These are phyloP conservation scores for Phytophthora pisi DNA, from an alignment of 352 stramenopile genomes.

Conservation along the genomic window DNA sequence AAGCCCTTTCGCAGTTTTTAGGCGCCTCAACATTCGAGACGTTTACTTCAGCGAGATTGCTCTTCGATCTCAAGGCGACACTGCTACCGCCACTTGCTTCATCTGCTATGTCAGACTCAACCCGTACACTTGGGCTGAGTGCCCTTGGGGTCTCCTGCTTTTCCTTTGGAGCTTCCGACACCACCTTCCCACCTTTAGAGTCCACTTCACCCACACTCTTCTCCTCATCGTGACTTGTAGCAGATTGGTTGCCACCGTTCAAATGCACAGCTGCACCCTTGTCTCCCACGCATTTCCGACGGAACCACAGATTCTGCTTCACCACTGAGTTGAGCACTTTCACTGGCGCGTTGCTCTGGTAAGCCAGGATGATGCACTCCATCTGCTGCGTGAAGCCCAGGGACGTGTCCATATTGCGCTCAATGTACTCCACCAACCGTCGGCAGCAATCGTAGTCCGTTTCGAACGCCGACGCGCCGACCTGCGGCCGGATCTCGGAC, in stretches of 20 bases:
- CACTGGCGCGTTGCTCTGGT: conserved; percentile 50
- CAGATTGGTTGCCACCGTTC: not conserved
- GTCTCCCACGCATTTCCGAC: not conserved
- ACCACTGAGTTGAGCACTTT: conserved; percentile 51
- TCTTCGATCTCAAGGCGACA: not conserved
- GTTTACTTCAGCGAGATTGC: not conserved
- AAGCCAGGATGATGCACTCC: conserved; percentile 67
- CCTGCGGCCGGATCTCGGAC: not conserved
- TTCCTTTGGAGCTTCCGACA: not conserved
- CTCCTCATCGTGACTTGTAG: not conserved
- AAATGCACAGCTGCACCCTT: not conserved
- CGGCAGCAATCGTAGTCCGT: conserved; percentile 55
- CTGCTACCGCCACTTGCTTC: not conserved
- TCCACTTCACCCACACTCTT: not conserved
- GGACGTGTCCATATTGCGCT: conserved; percentile 57
- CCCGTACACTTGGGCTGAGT: not conserved
- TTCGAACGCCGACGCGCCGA: conserved; percentile 21
- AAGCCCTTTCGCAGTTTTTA: not conserved
- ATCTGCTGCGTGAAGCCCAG: conserved; percentile 60
- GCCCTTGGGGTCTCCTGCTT: not conserved
- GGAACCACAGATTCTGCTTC: conserved; percentile 50
- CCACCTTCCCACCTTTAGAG: not conserved
- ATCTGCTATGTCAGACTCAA: not conserved
- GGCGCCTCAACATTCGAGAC: not conserved
- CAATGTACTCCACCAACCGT: conserved; percentile 57